A percentile compares a stretch with the other conserved stretches of the same genome.
phyloP scores from a whole-genome alignment of 2,329 filamentous ascomycete genomes.

The Monosporascus sp. region DNA sequence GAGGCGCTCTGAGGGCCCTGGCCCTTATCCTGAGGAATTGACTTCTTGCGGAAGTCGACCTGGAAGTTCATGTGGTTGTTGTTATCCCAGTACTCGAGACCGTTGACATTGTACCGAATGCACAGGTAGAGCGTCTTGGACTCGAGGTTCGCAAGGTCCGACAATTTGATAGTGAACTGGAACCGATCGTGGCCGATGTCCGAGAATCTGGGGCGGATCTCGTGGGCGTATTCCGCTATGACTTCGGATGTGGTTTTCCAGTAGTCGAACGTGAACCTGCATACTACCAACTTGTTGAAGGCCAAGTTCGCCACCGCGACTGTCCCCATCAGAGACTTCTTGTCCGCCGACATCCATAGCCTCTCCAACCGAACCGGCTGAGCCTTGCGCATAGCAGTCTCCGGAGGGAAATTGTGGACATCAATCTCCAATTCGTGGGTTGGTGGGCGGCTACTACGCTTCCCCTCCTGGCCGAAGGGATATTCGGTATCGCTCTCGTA shows the following conservation, averaged over 20 bases:
- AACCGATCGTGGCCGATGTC: constrained; percentile 77
- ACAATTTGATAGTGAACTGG: constrained; percentile 87
- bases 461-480: constrained; percentile 63
- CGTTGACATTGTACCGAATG: constrained; percentile 78
- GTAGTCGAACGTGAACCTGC: constrained; percentile 92
- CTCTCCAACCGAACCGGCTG: constrained; percentile 76
- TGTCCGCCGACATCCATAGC: constrained; percentile 81
- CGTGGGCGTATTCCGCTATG: constrained; percentile 77
- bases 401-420: constrained; percentile 74
- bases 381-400: constrained; percentile 56
- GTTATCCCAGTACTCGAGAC: constrained; percentile 92
- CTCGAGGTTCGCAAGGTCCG: constrained; percentile 86
- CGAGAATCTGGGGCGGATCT: constrained; percentile 63
- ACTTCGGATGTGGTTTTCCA: constrained; percentile 99
- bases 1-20: constrained; percentile 44
- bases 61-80: constrained; percentile 85
- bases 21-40: constrained; percentile 57
- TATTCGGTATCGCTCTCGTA: constrained; percentile 88
- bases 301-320: constrained; percentile 83
- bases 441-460: constrained; percentile 34
- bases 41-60: constrained; percentile 83
- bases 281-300: constrained; percentile 84
- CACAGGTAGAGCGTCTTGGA: constrained; percentile 91
- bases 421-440: constrained; percentile 83
- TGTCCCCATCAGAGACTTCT: constrained; percentile 78